Evolutionary conservation across 768 basidiomycete genomes (phyloP), one percentile per base, ranked within the genome.

Genomic region (Lentinula boryana): DNA sequence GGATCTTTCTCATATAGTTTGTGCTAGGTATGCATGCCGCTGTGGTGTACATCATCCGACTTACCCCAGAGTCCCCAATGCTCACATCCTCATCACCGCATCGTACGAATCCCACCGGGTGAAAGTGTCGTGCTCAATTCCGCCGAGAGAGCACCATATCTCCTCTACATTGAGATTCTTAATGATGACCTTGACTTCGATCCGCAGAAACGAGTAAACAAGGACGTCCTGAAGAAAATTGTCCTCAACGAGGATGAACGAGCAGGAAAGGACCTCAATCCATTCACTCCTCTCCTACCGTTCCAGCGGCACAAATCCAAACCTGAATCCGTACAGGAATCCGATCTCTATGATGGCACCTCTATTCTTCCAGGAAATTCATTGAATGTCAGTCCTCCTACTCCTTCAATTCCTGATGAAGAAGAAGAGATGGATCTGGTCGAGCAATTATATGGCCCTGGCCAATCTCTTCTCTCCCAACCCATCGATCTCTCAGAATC

Each of bases 81-180:
- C 43, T 77, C 81, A 5, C 78, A 84, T 67, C 85, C 90, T 5
- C 96, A 98, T 70, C 95, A 98, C 70, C 88, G 93, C 46, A 93
- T 99, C 56, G 95, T 98, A 55, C 87, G 97, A 64, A 96, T 99
- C 68, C 95, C 96, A 10, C 96, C 97, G 2, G 93, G 95, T 13
- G 97, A 99, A 76, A 91, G 93, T 60, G 97, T 98, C 49, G 97
- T 98, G 9, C 82, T 99, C 31, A 99, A 99, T 70, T 98, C 96
- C 18, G 97, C 97, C 3, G 95, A 99, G 73, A 84, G 91, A 38
- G 95, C 94, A 0, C 97, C 97, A 4, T 99, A 92, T 70, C 80
- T 99, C 18, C 82, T 99, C 23, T 80, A 95, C 63, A 84, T 98
- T 61, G 97, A 99, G 73, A 88, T 98, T 49, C 79, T 98, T 33